Conservation (phyloP, 306 rosid species). For the Morella rubra region DNA sequence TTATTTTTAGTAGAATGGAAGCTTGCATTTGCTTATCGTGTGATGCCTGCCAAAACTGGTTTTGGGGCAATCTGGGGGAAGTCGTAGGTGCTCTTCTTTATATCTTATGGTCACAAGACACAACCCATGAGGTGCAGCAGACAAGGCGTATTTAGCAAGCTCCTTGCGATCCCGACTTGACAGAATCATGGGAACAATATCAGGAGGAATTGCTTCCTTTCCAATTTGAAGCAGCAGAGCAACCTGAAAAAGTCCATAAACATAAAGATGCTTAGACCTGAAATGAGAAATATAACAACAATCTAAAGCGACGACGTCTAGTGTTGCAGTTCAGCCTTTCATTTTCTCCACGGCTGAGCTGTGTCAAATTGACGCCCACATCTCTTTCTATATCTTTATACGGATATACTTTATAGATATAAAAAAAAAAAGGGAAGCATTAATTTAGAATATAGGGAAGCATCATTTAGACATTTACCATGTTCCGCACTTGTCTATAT, state of each 20-base stretch:
- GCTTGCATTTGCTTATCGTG: constrained; percentile 71
- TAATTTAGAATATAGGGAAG: constrained; percentile 11
- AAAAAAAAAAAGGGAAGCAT: no score
- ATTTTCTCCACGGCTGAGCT: constrained; percentile 43
- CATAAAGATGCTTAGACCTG: background rate
- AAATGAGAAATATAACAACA: background rate
- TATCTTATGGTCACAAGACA: constrained; percentile 71
- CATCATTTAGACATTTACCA: constrained; percentile 59
- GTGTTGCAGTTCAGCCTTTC: constrained; percentile 59
- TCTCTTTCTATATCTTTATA: background rate
- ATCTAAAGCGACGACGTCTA: constrained; percentile 41
- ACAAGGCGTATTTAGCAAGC: constrained; percentile 74
- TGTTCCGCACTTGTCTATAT: constrained; percentile 91
- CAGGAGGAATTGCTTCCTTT: constrained; percentile 78
- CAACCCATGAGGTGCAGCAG: constrained; percentile 82
- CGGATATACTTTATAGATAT: no score
- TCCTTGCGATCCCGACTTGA: constrained; percentile 72
- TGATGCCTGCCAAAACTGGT: constrained; percentile 77
- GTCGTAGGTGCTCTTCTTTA: constrained; percentile 64
- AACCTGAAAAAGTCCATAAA: constrained; percentile 46
- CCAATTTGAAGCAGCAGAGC: constrained; percentile 86
- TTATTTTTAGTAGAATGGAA: constrained; percentile 54
- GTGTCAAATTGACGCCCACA: constrained; percentile 59
- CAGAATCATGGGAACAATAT: constrained; percentile 66
- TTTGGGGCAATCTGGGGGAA: constrained; percentile 58